Conservation (phyloP, 352 stramenopile genomes). For the Saprolegnia parasitica region DNA sequence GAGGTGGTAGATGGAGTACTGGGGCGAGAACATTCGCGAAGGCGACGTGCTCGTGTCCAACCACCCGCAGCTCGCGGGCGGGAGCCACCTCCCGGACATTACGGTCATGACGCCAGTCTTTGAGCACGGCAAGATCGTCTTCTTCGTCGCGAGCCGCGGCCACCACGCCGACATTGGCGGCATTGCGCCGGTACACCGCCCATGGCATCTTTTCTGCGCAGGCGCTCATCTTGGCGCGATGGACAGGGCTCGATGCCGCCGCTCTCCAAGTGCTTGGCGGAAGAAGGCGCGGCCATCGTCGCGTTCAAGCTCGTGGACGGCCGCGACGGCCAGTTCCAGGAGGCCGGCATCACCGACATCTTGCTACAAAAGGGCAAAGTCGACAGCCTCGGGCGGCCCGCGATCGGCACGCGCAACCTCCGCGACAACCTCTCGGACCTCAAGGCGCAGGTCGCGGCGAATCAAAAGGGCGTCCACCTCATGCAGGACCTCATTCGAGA, state of each 20-base stretch:
- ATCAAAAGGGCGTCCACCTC: slow-evolving; percentile 94
- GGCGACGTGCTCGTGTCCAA: slow-evolving; percentile 99
- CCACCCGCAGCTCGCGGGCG: slow-evolving; percentile 97
- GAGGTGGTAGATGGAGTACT: slow-evolving; percentile 55
- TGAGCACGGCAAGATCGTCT: slow-evolving; percentile 88
- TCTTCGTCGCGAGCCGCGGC: slow-evolving; percentile 97
- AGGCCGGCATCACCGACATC: slow-evolving; percentile 95
- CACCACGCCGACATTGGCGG: slow-evolving; percentile 98
- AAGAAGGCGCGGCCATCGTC: slow-evolving; percentile 99
- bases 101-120: slow-evolving; percentile 99
- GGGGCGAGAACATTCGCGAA: slow-evolving; percentile 88
- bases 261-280: slow-evolving; percentile 91
- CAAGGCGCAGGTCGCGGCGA: slow-evolving; percentile 96
- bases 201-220: not conserved
- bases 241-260: slow-evolving; percentile 90
- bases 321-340: slow-evolving; percentile 91
- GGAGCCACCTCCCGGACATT: slow-evolving; percentile 97
- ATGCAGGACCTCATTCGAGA: slow-evolving; percentile 93
- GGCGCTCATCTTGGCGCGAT: not conserved
- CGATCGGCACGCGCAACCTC: slow-evolving; percentile 94
- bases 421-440: slow-evolving; percentile 97
- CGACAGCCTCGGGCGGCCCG: slow-evolving; percentile 71
- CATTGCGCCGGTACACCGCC: slow-evolving; percentile 83
- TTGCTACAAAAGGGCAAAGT: slow-evolving; percentile 86
- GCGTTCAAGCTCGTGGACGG: slow-evolving; percentile 98